Evolutionary conservation across 2,329 filamentous ascomycete genomes (phyloP).

Genomic region (Alternaria arbusti): DNA sequence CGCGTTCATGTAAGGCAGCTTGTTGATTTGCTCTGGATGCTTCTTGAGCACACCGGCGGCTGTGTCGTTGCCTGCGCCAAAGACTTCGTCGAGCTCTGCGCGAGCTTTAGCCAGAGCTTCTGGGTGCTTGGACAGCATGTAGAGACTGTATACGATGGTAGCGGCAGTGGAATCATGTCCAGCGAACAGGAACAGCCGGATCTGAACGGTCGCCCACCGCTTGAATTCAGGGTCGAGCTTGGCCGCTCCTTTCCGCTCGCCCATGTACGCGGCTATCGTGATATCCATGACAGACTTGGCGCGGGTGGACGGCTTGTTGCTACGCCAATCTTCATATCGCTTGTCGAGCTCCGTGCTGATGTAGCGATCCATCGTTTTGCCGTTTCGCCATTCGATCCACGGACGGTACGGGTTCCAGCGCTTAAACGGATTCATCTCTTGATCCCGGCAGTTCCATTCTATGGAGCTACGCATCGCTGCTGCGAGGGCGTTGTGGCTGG

Average conservation of each 20-base stretch:
- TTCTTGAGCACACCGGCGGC: conserved; percentile 19
- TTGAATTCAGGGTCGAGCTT: conserved; percentile 32
- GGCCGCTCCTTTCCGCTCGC: background rate
- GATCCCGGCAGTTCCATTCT: conserved; percentile 7
- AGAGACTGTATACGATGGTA: conserved; percentile 40
- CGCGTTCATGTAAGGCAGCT: conserved; percentile 38
- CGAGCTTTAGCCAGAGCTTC: conserved; percentile 26
- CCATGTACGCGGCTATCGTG: conserved; percentile 14
- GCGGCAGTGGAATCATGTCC: conserved; percentile 46
- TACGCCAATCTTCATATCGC: conserved; percentile 14
- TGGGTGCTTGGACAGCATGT: conserved; percentile 38
- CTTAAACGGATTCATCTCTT: conserved; percentile 17
- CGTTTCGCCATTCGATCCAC: conserved; percentile 15
- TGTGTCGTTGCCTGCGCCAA: conserved; percentile 26
- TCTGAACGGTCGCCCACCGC: conserved; percentile 4
- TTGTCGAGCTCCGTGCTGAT: conserved; percentile 21
- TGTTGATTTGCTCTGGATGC: conserved; percentile 37
- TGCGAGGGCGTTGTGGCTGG: conserved; percentile 8
- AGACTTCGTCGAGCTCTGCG: conserved; percentile 39
- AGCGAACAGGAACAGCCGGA: conserved; percentile 33
- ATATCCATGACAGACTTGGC: conserved; percentile 23
- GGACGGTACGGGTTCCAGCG: conserved; percentile 11
- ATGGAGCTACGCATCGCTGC: conserved; percentile 10
- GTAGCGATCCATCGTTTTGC: conserved; percentile 17
- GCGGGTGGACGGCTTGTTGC: background rate